Percentiles rank a stretch among this genome's conserved stretches.
Conservation (phyloP, 2,329 filamentous ascomycete genomes). For the Xylariaceae sp. region DNA sequence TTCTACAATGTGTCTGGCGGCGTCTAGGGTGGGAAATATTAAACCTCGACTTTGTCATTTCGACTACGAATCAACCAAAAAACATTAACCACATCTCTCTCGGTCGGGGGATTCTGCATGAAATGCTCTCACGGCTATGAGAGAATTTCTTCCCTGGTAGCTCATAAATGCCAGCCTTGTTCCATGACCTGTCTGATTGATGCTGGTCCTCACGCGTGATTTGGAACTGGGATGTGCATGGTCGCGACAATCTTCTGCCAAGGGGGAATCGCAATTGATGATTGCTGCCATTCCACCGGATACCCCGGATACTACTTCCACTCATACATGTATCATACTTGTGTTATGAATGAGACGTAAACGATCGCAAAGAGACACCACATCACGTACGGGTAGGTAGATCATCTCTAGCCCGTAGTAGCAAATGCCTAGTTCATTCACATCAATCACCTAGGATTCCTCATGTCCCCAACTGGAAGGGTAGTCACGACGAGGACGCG, state of each 20-base stretch:
- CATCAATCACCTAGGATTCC: neutral
- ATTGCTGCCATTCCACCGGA: too few species aligned
- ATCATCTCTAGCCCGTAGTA: neutral
- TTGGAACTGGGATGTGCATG: neutral
- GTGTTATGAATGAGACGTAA: neutral
- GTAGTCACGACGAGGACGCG: too few species aligned
- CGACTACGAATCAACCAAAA: slow-evolving; percentile 23
- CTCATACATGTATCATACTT: neutral
- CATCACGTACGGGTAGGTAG: neutral
- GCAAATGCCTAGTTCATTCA: neutral
- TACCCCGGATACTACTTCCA: neutral
- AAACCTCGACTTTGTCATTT: slow-evolving; percentile 31
- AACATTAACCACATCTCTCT: slow-evolving; percentile 29
- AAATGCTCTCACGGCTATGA: slow-evolving; percentile 30
- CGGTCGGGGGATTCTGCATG: slow-evolving; percentile 28
- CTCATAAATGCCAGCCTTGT: slow-evolving; percentile 33
- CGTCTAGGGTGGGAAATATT: slow-evolving; percentile 34
- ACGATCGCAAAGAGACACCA: neutral
- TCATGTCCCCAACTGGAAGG: too few species aligned
- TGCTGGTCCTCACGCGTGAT: slow-evolving; percentile 2
- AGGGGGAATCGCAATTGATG: neutral
- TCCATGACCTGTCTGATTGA: slow-evolving; percentile 23
- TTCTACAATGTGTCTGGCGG: slow-evolving; percentile 32
- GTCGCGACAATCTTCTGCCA: neutral
- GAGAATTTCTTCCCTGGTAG: slow-evolving; percentile 31